Conservation (phyloP, 2,329 filamentous ascomycete genomes). For the Colletotrichum melonis region DNA sequence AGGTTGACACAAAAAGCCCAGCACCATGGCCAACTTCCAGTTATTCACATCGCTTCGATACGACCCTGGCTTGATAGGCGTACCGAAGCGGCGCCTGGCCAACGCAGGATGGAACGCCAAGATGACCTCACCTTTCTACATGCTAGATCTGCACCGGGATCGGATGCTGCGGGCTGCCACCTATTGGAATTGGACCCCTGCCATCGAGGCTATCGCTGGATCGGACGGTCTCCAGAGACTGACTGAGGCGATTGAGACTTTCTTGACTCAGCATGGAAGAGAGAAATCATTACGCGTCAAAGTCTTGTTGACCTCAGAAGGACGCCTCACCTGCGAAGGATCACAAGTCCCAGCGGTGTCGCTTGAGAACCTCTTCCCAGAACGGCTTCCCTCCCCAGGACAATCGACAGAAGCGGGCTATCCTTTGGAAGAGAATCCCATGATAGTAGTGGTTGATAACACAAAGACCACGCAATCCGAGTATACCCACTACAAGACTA, state of each 20-base stretch:
- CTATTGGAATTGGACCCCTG: conserved; percentile 66
- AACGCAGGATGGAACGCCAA: conserved; percentile 64
- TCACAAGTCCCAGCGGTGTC: conserved; percentile 46
- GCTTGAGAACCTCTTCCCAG: conserved; percentile 68
- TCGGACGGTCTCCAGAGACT: conserved; percentile 57
- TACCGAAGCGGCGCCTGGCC: conserved; percentile 50
- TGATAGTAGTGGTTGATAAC: conserved; percentile 58
- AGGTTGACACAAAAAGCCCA: not conserved
- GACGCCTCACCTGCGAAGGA: conserved; percentile 52
- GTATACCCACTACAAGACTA: conserved; percentile 92
- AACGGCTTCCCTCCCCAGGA: conserved; percentile 60
- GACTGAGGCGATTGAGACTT: conserved; percentile 42
- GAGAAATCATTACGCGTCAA: conserved; percentile 61
- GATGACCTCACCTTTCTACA: conserved; percentile 76
- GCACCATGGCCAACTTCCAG: conserved; percentile 60
- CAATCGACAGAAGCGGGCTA: conserved; percentile 40
- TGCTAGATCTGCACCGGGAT: conserved; percentile 82
- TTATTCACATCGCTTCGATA: conserved; percentile 80
- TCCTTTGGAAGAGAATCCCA: conserved; percentile 46
- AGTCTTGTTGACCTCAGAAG: conserved; percentile 63
- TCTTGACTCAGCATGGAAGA: conserved; percentile 45
- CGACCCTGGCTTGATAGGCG: conserved; percentile 66
- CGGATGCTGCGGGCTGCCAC: conserved; percentile 75
- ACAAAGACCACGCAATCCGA: conserved; percentile 58
- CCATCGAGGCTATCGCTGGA: conserved; percentile 57